phyloP scores from a whole-genome alignment of 2,329 filamentous ascomycete species.

The Exophiala alcalophila region DNA sequence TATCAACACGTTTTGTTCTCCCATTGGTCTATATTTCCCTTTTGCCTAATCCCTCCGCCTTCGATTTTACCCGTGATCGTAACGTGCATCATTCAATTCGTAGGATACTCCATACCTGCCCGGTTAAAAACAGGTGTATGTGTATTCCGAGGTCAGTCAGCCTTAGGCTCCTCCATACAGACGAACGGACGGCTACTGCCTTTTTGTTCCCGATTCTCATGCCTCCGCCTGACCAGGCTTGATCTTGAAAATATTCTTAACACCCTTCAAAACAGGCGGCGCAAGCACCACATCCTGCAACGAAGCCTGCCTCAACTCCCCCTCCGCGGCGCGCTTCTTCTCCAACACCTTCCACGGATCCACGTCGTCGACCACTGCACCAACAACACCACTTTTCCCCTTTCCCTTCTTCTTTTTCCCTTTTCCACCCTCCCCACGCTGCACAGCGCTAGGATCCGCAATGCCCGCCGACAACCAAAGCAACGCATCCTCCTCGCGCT shows the following conservation, averaged over 20 bases:
- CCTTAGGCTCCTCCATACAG: too few species aligned
- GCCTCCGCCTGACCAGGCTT: slow-evolving; percentile 4
- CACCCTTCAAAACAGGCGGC: slow-evolving; percentile 67
- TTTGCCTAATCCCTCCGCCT: too few species aligned
- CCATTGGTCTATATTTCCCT: too few species aligned
- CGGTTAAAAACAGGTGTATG: too few species aligned
- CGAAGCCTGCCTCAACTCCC: slow-evolving; percentile 35
- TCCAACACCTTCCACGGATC: slow-evolving; percentile 78
- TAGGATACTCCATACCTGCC: too few species aligned
- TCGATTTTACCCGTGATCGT: too few species aligned
- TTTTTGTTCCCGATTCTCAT: too few species aligned
- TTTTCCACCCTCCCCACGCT: slow-evolving; percentile 49
- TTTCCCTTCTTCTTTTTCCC: slow-evolving; percentile 50
- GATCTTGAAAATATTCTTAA: slow-evolving; percentile 29
- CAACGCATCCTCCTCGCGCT: slow-evolving; percentile 61
- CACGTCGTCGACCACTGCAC: slow-evolving; percentile 52
- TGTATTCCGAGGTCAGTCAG: too few species aligned
- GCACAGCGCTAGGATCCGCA: slow-evolving; percentile 41
- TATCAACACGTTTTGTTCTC: too few species aligned
- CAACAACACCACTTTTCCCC: slow-evolving; percentile 39
- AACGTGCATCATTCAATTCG: too few species aligned
- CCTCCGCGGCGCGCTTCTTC: slow-evolving; percentile 58
- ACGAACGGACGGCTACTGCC: too few species aligned
- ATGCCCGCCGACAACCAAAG: slow-evolving; percentile 55
- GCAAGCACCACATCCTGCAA: slow-evolving; percentile 54